A percentile compares a stretch with the other conserved stretches of the same genome.
phyloP scores from a whole-genome alignment of 331 rosid species.

The Spiraea crenata region DNA sequence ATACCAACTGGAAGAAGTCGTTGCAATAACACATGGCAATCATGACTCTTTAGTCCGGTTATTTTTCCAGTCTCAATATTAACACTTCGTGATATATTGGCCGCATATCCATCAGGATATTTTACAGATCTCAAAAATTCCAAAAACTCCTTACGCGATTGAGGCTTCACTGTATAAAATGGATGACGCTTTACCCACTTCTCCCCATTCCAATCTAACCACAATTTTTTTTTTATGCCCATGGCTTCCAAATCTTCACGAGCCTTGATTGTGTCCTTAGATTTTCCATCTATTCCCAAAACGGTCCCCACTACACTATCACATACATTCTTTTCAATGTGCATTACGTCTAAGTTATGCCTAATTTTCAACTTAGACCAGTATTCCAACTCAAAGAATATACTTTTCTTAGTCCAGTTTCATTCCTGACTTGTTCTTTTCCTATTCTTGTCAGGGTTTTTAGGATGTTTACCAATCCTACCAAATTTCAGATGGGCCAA shows the following conservation, averaged over 20 bases:
- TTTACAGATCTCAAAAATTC: background rate
- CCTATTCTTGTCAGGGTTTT: background rate
- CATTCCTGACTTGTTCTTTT: too few relatives aligned
- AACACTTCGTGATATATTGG: background rate
- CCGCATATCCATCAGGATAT: background rate
- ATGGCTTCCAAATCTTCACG: background rate
- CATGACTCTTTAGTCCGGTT: background rate
- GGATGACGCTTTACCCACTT: background rate
- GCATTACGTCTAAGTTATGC: background rate
- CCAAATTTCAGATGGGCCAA: background rate
- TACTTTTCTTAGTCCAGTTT: background rate
- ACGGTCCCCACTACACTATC: background rate
- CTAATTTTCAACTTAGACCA: conserved; percentile 5
- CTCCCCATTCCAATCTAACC: too few relatives aligned
- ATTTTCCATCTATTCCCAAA: background rate
- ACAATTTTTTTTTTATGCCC: background rate
- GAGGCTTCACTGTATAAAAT: background rate
- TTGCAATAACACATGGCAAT: background rate
- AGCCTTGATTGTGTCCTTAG: background rate
- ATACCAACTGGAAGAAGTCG: background rate
- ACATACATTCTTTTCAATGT: background rate
- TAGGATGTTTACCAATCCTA: background rate
- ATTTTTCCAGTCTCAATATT: background rate
- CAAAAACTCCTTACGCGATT: too few relatives aligned
- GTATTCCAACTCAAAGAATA: background rate